Base-by-base conservation (phyloP, 305 asterid genomes). In the Fraxinus ornus region DNA sequence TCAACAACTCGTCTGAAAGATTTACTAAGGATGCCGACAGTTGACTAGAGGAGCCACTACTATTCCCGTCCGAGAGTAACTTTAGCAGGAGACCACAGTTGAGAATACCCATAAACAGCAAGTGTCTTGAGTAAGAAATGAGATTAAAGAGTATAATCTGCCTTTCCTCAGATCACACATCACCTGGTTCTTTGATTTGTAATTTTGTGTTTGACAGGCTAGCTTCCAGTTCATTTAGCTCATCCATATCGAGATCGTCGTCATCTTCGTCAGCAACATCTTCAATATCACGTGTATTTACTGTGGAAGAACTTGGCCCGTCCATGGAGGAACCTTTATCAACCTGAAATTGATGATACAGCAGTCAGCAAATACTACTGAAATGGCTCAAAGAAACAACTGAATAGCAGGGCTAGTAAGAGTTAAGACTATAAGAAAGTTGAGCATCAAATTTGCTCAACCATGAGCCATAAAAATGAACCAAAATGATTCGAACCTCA, bases 221-320 rank as follows among this genome's bases (percentile, higher is more conserved):
- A 78, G 98, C 98, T 89, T 95, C 99, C 83, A 95, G 89, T 88
- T 95, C 99, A 71, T 93, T 88, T 83, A 95, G 82, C 89, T 95
- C 99, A 13, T 95, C 99, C 80, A 94, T 81, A 87, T 95, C 99
- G 72, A 95, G 89, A 87, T 94, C 99, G 2, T 92, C 89, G 0
- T 85, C 90, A 0, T 83, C 89, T 0, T 76, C 81, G 17, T 84
- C 79, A 26, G 85, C 55, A 80, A 26, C 44, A 79, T 70, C 85
- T 77, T 82, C 90, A 35, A 84, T 82, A 75, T 86, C 91, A 30
- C 19, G 83, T 32, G 78, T 79, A 79, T 87, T 84, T 55, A 94
- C 88, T 13, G 91, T 79, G 74, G 97, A 94, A 83, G 97, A 91
- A 84, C 94, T 89, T 66, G 97, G 93, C 79, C 91, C 86, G 30